phyloP scores from a whole-genome alignment of 441 rosid genomes.

The Dalechampia spathulata region DNA sequence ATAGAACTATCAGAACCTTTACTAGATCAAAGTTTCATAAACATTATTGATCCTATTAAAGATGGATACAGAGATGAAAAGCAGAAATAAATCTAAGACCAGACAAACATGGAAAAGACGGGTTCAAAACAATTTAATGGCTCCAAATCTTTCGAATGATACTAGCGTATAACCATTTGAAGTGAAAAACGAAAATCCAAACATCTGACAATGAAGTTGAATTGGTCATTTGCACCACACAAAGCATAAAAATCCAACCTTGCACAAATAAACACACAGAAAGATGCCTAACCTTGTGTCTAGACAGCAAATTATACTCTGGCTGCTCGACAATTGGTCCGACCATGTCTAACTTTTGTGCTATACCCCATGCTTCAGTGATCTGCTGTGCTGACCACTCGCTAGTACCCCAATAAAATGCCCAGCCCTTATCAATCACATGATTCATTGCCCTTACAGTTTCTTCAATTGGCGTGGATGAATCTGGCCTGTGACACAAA shows the following conservation, averaged over 20 bases:
- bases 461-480: conserved; percentile 83
- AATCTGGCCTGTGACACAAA: conserved; percentile 59
- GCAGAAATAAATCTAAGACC: no score
- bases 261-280: not conserved
- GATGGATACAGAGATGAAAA: no score
- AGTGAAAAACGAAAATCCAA: no score
- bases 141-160: no score
- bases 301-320: conserved; percentile 75
- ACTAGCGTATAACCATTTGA: no score
- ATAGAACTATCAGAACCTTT: no score
- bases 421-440: conserved; percentile 95
- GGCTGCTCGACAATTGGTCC: conserved; percentile 97
- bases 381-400: conserved; percentile 98
- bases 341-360: conserved; percentile 71
- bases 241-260: not conserved
- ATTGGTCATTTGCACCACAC: not conserved
- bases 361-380: conserved; percentile 93
- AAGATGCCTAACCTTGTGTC: conserved; percentile 61
- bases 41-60: no score
- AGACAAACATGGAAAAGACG: no score
- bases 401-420: conserved; percentile 97
- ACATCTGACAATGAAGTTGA: no score
- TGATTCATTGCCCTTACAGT: conserved; percentile 93
- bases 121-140: no score
- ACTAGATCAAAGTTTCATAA: no score